Evolutionary conservation across 371 early-diverging fungal genomes (phyloP).

Genomic region (Rhizopus delemar): DNA sequence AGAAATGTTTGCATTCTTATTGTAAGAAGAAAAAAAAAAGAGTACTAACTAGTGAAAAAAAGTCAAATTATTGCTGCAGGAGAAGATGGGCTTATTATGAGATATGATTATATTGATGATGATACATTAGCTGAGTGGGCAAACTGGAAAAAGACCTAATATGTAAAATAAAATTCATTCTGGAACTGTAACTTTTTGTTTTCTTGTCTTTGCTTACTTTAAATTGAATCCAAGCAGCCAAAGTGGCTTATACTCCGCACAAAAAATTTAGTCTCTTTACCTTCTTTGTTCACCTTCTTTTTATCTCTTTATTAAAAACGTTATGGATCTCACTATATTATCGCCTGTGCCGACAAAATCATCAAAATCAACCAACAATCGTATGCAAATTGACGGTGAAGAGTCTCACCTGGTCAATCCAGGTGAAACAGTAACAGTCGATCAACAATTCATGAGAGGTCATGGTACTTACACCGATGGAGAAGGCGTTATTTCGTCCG

Average conservation of each 20-base stretch:
- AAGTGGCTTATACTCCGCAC: neutral
- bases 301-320: conserved; percentile 1
- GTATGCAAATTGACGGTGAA: conserved; percentile 50
- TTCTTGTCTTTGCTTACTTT: neutral
- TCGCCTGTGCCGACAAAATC: conserved; percentile 38
- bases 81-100: conserved; percentile 81
- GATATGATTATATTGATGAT: conserved; percentile 81
- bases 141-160: conserved; percentile 40
- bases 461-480: conserved; percentile 92
- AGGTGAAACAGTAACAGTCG: conserved; percentile 83
- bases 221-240: neutral
- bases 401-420: conserved; percentile 76
- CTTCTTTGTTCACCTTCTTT: neutral
- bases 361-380: conserved; percentile 25
- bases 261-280: neutral
- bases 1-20: neutral
- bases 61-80: conserved; percentile 75
- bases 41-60: neutral
- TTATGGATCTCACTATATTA: conserved; percentile 36
- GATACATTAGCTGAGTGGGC: conserved; percentile 75
- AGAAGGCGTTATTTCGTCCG: conserved; percentile 74
- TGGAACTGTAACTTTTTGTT: neutral
- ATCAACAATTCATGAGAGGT: conserved; percentile 89
- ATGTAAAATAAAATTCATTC: conserved; percentile 3
- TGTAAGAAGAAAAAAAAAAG: neutral